Conservation (phyloP, 441 rosid species). For the Populus hybrid region DNA sequence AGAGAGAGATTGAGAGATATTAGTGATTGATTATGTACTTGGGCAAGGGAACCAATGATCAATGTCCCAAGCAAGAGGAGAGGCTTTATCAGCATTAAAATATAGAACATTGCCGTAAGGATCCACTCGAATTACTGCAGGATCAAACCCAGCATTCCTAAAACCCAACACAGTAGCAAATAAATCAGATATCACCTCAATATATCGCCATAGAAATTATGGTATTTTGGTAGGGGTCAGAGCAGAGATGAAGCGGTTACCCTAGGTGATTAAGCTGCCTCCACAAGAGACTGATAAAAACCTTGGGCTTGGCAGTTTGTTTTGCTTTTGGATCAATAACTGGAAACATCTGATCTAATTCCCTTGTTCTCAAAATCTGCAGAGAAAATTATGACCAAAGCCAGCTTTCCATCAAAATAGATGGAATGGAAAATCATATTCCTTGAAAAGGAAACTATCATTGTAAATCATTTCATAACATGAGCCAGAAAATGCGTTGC, state of each 20-base stretch:
- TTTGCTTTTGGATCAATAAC: slow-evolving; percentile 63
- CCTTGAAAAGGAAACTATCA: neutral
- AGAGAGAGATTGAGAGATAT: neutral
- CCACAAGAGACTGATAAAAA: slow-evolving; percentile 69
- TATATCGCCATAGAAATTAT: neutral
- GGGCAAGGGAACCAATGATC: slow-evolving; percentile 98
- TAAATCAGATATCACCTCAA: slow-evolving; percentile 1
- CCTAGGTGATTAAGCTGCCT: slow-evolving; percentile 88
- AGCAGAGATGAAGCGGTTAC: slow-evolving; percentile 31
- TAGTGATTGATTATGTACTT: slow-evolving; percentile 39
- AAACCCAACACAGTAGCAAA: slow-evolving; percentile 8
- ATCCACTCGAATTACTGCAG: slow-evolving; percentile 77
- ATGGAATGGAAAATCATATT: neutral
- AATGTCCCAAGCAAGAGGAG: slow-evolving; percentile 94
- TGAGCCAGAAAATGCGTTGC: too few relatives aligned
- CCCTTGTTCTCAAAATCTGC: slow-evolving; percentile 49
- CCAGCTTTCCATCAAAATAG: neutral
- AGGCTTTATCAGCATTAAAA: slow-evolving; percentile 85
- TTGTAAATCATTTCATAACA: neutral
- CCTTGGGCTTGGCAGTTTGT: slow-evolving; percentile 62
- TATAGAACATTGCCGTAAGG: slow-evolving; percentile 84
- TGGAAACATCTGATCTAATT: slow-evolving; percentile 62
- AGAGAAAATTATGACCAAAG: slow-evolving; percentile 13
- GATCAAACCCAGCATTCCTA: slow-evolving; percentile 98
- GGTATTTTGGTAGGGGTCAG: neutral